Evolutionary conservation across 164 flowering plant species (phyloP).

Genomic region (Buxus sempervirens): DNA sequence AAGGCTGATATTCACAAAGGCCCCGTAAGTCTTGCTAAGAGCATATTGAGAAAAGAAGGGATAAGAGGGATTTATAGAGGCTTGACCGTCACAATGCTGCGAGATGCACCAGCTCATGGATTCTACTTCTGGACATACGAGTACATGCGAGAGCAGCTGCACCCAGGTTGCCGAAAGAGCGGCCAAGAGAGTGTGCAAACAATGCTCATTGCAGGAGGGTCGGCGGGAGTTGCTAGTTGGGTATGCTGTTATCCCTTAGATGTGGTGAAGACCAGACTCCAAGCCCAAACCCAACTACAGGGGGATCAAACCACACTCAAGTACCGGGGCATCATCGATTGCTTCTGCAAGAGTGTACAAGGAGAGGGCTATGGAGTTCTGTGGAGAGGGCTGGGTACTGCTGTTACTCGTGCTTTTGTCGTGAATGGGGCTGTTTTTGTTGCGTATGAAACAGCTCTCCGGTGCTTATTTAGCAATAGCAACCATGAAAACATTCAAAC

Average conservation of each 20-base stretch:
- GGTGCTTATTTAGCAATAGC: slow-evolving; percentile 41
- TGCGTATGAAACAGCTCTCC: slow-evolving; percentile 71
- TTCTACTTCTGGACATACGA: slow-evolving; percentile 86
- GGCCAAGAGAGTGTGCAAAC: slow-evolving; percentile 63
- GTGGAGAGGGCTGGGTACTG: slow-evolving; percentile 77
- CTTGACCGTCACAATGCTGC: slow-evolving; percentile 54
- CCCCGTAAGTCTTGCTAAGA: slow-evolving; percentile 43
- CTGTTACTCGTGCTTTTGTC: slow-evolving; percentile 75
- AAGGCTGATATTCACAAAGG: slow-evolving; percentile 25
- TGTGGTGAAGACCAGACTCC: slow-evolving; percentile 76
- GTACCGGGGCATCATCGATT: slow-evolving; percentile 68
- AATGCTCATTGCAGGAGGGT: slow-evolving; percentile 81
- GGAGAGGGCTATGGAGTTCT: slow-evolving; percentile 67
- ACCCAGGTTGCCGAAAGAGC: slow-evolving; percentile 72
- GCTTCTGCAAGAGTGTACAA: slow-evolving; percentile 54
- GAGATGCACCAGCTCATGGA: slow-evolving; percentile 80
- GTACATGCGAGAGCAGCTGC: slow-evolving; percentile 65
- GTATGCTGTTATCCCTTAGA: slow-evolving; percentile 78
- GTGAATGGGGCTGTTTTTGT: slow-evolving; percentile 82
- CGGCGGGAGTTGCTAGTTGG: slow-evolving; percentile 93
- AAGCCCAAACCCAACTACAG: slow-evolving; percentile 43
- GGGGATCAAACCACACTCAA: slow-evolving; percentile 21
- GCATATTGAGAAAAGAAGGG: slow-evolving; percentile 57
- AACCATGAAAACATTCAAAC: slow-evolving; percentile 25
- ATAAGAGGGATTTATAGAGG: slow-evolving; percentile 67